Percentiles rank a stretch among this genome's conserved stretches.
phyloP scores from a whole-genome alignment of 2,329 filamentous ascomycete genomes.

The Penicillium expansum region DNA sequence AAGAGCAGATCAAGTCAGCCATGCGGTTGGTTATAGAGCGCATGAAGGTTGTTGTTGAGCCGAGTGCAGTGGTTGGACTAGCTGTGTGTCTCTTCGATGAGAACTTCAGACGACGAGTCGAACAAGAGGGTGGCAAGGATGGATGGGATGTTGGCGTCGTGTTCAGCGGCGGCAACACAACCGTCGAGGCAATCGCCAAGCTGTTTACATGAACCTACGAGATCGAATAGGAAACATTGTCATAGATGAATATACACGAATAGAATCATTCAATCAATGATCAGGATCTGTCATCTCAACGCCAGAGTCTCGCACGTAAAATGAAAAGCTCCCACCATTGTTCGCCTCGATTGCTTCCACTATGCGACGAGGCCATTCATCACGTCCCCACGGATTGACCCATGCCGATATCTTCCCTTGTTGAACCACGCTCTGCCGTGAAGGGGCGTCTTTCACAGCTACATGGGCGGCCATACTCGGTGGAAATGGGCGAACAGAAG shows the following conservation, averaged over 20 bases:
- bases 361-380: conserved; percentile 36
- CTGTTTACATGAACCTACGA: conserved; percentile 43
- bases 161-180: conserved; percentile 64
- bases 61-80: conserved; percentile 77
- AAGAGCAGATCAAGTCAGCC: conserved; percentile 76
- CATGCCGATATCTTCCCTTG: conserved; percentile 37
- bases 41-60: conserved; percentile 88
- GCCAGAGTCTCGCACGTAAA: conserved; percentile 27
- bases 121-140: conserved; percentile 61
- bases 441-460: conserved; percentile 34
- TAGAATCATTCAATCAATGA: conserved; percentile 1
- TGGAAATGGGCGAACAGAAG: conserved; percentile 37
- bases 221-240: neutral
- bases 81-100: conserved; percentile 82
- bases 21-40: conserved; percentile 78
- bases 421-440: conserved; percentile 36
- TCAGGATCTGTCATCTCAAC: conserved; percentile 20
- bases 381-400: conserved; percentile 38
- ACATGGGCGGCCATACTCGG: conserved; percentile 33
- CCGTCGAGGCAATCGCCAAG: conserved; percentile 58
- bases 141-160: conserved; percentile 71
- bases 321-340: conserved; percentile 32
- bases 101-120: conserved; percentile 69
- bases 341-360: conserved; percentile 28
- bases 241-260: neutral